Conservation (phyloP, 352 stramenopile genomes). For the Phytophthora cactorum region DNA sequence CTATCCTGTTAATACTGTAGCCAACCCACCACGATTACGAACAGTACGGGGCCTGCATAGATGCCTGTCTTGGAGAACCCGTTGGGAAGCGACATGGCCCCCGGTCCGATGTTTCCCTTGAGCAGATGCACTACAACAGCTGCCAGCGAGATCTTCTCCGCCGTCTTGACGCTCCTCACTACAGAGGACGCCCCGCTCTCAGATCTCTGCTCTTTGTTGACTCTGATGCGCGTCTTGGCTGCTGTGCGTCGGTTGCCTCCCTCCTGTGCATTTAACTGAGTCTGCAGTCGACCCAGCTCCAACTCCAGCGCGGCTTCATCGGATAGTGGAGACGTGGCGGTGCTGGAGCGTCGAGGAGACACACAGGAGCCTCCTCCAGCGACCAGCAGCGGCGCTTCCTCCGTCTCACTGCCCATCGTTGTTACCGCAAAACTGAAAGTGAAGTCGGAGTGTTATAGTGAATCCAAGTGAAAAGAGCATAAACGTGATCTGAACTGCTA, state of each 20-base stretch:
- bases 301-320: conserved; percentile 19
- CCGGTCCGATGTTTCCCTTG: conserved; percentile 82
- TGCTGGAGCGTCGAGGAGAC: conserved; percentile 5
- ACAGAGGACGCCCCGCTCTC: conserved; percentile 27
- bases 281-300: conserved; percentile 17
- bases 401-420: conserved; percentile 14
- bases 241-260: neutral
- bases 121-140: conserved; percentile 71
- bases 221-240: neutral
- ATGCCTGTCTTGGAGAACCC: conserved; percentile 81
- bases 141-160: conserved; percentile 59
- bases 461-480: conserved; percentile 9
- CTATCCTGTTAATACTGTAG: neutral
- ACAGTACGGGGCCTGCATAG: conserved; percentile 63
- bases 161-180: conserved; percentile 10
- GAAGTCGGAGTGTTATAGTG: conserved; percentile 6
- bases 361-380: conserved; percentile 7
- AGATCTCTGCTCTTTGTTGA: conserved; percentile 4
- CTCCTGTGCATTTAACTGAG: neutral
- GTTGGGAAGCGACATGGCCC: conserved; percentile 79
- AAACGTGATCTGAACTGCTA: neutral
- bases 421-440: conserved; percentile 5
- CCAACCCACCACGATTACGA: conserved; percentile 56
- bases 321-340: neutral
- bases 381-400: conserved; percentile 30